Evolutionary conservation across 1,284 basidiomycete species (phyloP).

Genomic region (Fomitopsis palustris): DNA sequence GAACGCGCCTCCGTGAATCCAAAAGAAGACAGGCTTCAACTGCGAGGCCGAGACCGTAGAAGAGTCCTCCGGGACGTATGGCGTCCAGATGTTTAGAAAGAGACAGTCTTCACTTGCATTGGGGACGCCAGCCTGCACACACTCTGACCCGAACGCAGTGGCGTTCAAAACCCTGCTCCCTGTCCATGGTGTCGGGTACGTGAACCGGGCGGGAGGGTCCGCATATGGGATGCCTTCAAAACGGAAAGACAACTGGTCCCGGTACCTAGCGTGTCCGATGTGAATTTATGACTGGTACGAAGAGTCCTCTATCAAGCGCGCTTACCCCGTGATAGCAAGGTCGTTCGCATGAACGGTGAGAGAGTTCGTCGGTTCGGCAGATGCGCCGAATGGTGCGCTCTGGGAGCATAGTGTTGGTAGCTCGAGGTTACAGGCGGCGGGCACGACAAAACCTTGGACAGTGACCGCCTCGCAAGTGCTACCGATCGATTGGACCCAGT

Average conservation of each 20-base stretch:
- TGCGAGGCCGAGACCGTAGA: conserved; percentile 11
- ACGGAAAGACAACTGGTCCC: conserved; percentile 32
- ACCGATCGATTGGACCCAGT: conserved; percentile 25
- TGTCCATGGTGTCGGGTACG: conserved; percentile 28
- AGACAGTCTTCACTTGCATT: conserved; percentile 36
- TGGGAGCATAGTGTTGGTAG: conserved; percentile 28
- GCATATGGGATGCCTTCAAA: conserved; percentile 37
- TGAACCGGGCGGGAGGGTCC: conserved; percentile 28
- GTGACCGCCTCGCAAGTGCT: conserved; percentile 22
- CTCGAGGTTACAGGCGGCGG: conserved; percentile 16
- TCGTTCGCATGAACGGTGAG: conserved; percentile 20
- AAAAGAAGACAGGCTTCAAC: conserved; percentile 41
- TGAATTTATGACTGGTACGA: background rate
- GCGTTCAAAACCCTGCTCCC: conserved; percentile 27
- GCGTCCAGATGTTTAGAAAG: conserved; percentile 43
- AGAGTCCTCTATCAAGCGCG: background rate
- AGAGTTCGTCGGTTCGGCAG: conserved; percentile 16
- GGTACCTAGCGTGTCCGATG: conserved; percentile 21
- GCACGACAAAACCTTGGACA: conserved; percentile 17
- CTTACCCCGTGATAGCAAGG: conserved; percentile 26
- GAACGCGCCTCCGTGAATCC: conserved; percentile 46
- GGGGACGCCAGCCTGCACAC: conserved; percentile 24
- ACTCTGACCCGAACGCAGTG: conserved; percentile 27
- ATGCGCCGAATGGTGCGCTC: conserved; percentile 19
- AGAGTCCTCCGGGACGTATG: conserved; percentile 28